phyloP scores from a whole-genome alignment of 2,329 filamentous ascomycete species.

The Colletotrichum filicis region DNA sequence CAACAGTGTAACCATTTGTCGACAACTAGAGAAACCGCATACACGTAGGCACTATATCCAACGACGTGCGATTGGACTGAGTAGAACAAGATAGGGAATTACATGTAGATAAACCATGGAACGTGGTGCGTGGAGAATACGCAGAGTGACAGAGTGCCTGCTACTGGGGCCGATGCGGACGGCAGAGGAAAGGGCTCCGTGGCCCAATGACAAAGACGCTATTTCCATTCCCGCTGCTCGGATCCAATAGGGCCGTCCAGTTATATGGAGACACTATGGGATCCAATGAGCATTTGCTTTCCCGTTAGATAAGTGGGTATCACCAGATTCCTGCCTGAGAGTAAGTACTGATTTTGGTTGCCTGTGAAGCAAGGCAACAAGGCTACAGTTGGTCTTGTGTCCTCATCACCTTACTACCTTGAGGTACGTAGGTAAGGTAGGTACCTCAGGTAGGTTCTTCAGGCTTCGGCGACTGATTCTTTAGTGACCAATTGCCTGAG shows the following conservation, averaged over 20 bases:
- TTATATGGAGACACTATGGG: background rate
- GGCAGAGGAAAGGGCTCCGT: background rate
- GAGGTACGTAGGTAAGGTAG: no score
- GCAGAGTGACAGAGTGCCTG: background rate
- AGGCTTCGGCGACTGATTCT: constrained; percentile 1
- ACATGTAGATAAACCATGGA: background rate
- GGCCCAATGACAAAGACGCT: constrained; percentile 26
- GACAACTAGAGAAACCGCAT: background rate
- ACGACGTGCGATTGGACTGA: background rate
- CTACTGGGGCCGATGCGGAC: background rate
- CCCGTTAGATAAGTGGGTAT: background rate
- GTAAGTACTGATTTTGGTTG: background rate
- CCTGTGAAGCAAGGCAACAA: constrained; percentile 21
- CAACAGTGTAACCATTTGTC: background rate
- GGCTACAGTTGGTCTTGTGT: constrained; percentile 7
- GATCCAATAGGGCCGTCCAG: constrained; percentile 2
- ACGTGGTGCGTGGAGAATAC: background rate
- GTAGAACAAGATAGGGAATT: background rate
- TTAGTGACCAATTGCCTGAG: constrained; percentile 15
- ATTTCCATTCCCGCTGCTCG: constrained; percentile 25
- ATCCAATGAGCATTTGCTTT: constrained; percentile 4
- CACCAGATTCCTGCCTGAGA: background rate
- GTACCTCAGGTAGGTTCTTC: background rate
- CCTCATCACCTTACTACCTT: background rate
- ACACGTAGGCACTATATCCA: background rate